These are phyloP conservation scores for Phyllosticta capitalensis DNA, from an alignment of 2,329 filamentous ascomycete species.

Conservation along the genomic window DNA sequence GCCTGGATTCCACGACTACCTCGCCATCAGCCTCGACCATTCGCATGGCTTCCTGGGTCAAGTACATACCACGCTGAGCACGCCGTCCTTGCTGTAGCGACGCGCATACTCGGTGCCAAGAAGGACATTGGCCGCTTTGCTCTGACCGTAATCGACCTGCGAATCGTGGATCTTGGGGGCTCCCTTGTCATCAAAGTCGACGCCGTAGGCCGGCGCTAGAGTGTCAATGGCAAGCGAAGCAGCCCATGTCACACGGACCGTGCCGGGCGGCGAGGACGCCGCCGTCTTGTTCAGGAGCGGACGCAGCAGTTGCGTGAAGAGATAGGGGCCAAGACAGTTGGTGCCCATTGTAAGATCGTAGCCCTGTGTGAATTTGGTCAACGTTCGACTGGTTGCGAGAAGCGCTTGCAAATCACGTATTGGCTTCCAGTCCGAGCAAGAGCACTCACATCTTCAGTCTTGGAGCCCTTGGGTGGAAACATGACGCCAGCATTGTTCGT, in stretches of 20 bases:
- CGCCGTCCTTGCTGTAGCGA: constrained; percentile 14
- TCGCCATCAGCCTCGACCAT: neutral
- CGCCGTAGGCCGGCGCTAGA: constrained; percentile 8
- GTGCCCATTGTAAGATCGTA: constrained; percentile 28
- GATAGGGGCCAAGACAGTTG: constrained; percentile 32
- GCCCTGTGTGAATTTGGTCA: constrained; percentile 13
- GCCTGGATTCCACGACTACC: constrained; percentile 29
- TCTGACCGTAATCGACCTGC: constrained; percentile 17
- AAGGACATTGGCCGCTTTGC: constrained; percentile 21
- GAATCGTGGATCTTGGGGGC: neutral
- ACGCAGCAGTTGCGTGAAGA: constrained; percentile 31
- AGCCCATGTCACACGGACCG: constrained; percentile 30
- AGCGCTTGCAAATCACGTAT: neutral
- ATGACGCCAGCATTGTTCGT: constrained; percentile 29
- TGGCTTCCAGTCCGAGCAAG: neutral
- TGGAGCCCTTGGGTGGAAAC: constrained; percentile 18
- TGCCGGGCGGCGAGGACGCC: constrained; percentile 13
- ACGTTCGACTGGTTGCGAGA: neutral
- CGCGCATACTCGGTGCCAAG: constrained; percentile 17
- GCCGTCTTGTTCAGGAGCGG: constrained; percentile 28
- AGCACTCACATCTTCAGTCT: constrained; percentile 11
- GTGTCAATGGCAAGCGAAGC: constrained; percentile 15
- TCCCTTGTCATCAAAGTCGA: constrained; percentile 10
- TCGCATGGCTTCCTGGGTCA: too few species aligned
- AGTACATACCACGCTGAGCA: constrained; percentile 15